Evolutionary conservation across 768 basidiomycete genomes (phyloP), one percentile per base, ranked within the genome.

Genomic region (Sutorius australiensis): DNA sequence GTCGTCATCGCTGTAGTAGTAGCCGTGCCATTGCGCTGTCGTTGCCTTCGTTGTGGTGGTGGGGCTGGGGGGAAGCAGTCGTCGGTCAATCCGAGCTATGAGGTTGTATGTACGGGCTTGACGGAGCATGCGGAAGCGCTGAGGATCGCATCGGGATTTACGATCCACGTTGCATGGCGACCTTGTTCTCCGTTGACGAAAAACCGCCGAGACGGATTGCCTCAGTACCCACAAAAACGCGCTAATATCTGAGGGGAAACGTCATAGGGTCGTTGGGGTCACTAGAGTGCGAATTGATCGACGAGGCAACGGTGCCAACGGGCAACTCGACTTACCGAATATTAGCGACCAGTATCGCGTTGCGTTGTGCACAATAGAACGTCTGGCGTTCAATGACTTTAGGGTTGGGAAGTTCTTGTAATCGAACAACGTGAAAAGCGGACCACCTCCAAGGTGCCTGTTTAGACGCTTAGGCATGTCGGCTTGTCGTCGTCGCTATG

Each of bases 111-210:
- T 68, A 67, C 75, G 3, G 95, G 94, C 1, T 62, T 72, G 21
- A 98, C 95, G 3, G 80, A 84, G 43, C 93, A 97, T 68, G 95
- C 95, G 1, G 95, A 98, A 69, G 85, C 92, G 6, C 69, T 93
- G 55, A 7, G 28, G 28, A 43, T 30, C 28, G 31, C 5, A 24
- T 24, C 32, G 14, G 16, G 16, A 50, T 33, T 33, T n/a, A n/a
- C 6, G 31, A 19, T 28, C 11, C 44, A 44, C 6, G n/a, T 11
- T 24, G 24, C 24, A 34, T 47, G 33, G 17, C 17, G 8, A 36
- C 17, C 13, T 44, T 45, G 43, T 46, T 34, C 31, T 34, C 34
- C 16, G n/a, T 50, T 39, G 51, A 40, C 37, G 32, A 34, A 32
- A 37, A 53, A 50, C 31, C 10, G 33, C 40, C 33, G 36, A 44